phyloP scores from a whole-genome alignment of 805 yeast species.

The Candida xiaguanensis region DNA sequence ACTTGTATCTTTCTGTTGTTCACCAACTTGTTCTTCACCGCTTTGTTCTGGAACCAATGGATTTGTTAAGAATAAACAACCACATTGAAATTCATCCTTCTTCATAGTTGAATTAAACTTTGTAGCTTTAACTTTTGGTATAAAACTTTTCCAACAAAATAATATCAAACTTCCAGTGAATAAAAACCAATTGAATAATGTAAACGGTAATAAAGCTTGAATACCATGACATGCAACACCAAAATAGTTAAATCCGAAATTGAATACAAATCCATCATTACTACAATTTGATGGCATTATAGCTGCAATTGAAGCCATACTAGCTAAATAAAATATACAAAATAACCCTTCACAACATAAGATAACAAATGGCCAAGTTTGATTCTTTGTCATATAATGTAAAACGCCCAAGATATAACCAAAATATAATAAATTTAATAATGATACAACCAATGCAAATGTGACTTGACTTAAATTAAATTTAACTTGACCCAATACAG shows the following conservation, averaged over 20 bases:
- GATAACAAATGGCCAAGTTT: slow-evolving; percentile 5
- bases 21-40: background rate
- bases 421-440: slow-evolving; percentile 7
- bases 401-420: slow-evolving; percentile 3
- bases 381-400: background rate
- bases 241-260: no score
- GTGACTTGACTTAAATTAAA: slow-evolving; percentile 4
- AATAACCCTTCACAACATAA: slow-evolving; percentile 7
- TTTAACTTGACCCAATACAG: slow-evolving; percentile 1
- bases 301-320: slow-evolving; percentile 10
- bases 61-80: slow-evolving; percentile 5
- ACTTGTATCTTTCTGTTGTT: background rate
- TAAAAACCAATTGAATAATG: slow-evolving; percentile 12
- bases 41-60: background rate
- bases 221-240: slow-evolving; percentile 1
- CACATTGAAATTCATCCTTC: slow-evolving; percentile 3
- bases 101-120: slow-evolving; percentile 1
- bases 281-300: slow-evolving; percentile 1
- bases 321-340: slow-evolving; percentile 9
- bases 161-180: slow-evolving; percentile 8
- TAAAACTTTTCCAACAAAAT: slow-evolving; percentile 6
- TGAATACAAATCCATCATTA: background rate
- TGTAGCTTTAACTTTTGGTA: slow-evolving; percentile 7
- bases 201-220: slow-evolving; percentile 8
- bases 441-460: slow-evolving; percentile 6